Conservation (phyloP, 768 basidiomycete genomes). For the Hemileccinum rubropunctum region DNA sequence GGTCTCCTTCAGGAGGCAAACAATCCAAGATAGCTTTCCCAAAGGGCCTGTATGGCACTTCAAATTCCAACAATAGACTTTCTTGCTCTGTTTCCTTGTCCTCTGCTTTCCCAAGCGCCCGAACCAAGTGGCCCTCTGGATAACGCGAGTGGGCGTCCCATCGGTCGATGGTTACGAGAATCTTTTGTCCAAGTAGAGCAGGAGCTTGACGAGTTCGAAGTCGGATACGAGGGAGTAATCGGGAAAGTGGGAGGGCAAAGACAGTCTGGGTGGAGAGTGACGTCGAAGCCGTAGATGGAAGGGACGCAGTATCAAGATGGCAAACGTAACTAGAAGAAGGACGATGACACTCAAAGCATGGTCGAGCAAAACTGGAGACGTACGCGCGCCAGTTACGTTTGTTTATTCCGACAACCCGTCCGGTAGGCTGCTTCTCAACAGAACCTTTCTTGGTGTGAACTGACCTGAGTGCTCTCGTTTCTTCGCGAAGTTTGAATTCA, state of each 20-base stretch:
- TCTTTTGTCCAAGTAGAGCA: constrained; percentile 84
- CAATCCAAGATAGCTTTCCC: constrained; percentile 94
- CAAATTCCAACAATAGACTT: constrained; percentile 88
- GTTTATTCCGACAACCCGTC: constrained; percentile 85
- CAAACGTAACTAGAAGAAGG: constrained; percentile 71
- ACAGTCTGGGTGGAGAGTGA: constrained; percentile 88
- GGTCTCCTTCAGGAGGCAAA: constrained; percentile 83
- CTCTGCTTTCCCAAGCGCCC: constrained; percentile 85
- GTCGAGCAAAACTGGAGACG: constrained; percentile 30
- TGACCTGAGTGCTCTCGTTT: constrained; percentile 38
- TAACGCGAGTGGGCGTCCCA: constrained; percentile 89
- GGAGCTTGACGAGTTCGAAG: constrained; percentile 95
- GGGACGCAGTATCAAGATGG: constrained; percentile 87
- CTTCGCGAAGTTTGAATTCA: constrained; percentile 38
- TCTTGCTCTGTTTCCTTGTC: constrained; percentile 97
- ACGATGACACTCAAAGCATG: not conserved
- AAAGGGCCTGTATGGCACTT: constrained; percentile 94
- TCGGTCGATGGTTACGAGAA: constrained; percentile 90
- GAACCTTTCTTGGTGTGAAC: constrained; percentile 22
- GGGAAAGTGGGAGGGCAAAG: constrained; percentile 91
- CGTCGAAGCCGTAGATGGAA: constrained; percentile 73
- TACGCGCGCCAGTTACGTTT: constrained; percentile 96
- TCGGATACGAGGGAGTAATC: constrained; percentile 89
- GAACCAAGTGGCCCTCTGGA: constrained; percentile 96
- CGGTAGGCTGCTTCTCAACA: constrained; percentile 84